phyloP scores from a whole-genome alignment of 2,329 filamentous ascomycete species.

The Cladosporium colombiae region DNA sequence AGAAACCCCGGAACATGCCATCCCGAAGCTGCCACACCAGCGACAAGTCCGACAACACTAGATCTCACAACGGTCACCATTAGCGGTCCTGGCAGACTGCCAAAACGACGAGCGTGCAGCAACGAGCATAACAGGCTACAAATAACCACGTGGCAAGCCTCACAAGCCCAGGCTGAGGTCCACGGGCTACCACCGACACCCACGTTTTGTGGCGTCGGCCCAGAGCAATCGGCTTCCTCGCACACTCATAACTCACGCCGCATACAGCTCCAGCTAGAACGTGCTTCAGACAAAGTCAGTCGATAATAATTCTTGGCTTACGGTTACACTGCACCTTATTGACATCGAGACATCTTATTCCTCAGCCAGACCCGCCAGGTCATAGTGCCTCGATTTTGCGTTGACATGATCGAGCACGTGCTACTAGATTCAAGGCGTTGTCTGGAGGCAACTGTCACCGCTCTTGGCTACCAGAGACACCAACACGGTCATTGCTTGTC shows the following conservation, averaged over 20 bases:
- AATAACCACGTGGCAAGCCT: neutral
- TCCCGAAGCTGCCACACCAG: neutral
- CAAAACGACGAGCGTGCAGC: neutral
- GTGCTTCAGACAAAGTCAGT: neutral
- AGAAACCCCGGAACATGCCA: neutral
- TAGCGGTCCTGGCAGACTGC: neutral
- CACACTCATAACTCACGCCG: neutral
- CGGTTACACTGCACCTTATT: neutral
- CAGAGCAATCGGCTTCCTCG: neutral
- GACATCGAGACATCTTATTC: neutral
- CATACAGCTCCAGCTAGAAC: neutral
- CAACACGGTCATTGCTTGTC: neutral
- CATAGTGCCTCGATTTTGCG: neutral
- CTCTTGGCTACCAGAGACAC: neutral
- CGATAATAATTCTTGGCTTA: neutral
- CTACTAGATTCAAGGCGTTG: neutral
- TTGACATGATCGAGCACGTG: neutral
- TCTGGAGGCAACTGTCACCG: neutral
- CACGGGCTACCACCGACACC: neutral
- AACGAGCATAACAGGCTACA: neutral
- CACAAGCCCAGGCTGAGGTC: neutral
- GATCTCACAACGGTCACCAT: neutral
- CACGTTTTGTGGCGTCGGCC: neutral
- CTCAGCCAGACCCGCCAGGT: neutral
- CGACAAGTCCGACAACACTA: neutral